Conservation (phyloP, 805 yeast genomes). For the Scheffersomyces stipitis region DNA sequence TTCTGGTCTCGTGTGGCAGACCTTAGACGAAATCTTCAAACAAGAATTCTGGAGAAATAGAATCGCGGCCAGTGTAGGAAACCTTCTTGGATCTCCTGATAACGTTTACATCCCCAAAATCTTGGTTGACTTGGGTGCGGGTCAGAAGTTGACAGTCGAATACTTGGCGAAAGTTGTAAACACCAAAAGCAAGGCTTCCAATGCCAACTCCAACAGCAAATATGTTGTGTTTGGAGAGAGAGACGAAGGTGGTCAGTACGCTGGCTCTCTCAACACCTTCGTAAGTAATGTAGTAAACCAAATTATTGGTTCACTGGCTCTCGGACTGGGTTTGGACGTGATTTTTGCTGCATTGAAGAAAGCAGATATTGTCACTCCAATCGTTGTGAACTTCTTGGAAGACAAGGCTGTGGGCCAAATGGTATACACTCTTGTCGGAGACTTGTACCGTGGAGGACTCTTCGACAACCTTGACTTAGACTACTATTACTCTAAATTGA, state of each 20-base stretch:
- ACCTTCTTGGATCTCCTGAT: constrained; percentile 17
- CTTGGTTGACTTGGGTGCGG: constrained; percentile 33
- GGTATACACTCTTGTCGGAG: constrained; percentile 20
- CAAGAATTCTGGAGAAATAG: constrained; percentile 27
- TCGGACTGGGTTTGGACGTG: constrained; percentile 18
- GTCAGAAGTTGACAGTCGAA: constrained; percentile 27
- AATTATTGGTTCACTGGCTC: constrained; percentile 20
- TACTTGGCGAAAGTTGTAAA: constrained; percentile 29
- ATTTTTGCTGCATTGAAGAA: constrained; percentile 30
- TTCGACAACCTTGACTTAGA: constrained; percentile 31
- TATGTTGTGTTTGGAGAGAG: constrained; percentile 4
- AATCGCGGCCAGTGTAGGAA: constrained; percentile 27
- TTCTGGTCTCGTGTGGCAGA: constrained; percentile 29
- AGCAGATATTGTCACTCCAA: constrained; percentile 29
- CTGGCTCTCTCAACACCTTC: constrained; percentile 34
- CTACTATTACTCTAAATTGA: constrained; percentile 18
- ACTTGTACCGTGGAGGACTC: constrained; percentile 33
- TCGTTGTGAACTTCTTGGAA: constrained; percentile 24
- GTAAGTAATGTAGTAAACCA: constrained; percentile 28
- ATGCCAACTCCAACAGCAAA: constrained; percentile 5
- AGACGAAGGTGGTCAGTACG: constrained; percentile 10
- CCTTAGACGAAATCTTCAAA: constrained; percentile 24
- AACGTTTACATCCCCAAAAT: constrained; percentile 31
- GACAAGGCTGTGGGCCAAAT: constrained; percentile 17
- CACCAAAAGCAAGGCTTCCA: constrained; percentile 29